phyloP scores from a whole-genome alignment of 495 filamentous ascomycete genomes.

The Aspergillus panamensis region DNA sequence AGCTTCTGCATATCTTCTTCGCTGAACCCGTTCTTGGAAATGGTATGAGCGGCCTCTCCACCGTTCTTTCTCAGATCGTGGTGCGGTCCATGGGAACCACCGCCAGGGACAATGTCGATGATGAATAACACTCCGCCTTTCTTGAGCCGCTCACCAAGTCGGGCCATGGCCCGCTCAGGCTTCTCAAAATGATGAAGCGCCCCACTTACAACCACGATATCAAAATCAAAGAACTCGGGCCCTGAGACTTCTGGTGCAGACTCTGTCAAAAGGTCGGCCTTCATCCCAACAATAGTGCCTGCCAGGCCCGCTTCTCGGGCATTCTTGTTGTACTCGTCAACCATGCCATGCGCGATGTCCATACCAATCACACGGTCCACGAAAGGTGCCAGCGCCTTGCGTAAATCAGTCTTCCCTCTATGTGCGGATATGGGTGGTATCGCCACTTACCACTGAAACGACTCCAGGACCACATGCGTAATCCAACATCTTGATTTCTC shows the following conservation, averaged over 20 bases:
- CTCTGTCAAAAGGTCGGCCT: constrained; percentile 54
- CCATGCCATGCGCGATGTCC: constrained; percentile 67
- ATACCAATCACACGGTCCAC: constrained; percentile 59
- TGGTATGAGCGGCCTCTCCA: constrained; percentile 38
- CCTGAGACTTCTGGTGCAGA: constrained; percentile 36
- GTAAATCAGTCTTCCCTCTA: neutral
- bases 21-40: constrained; percentile 58
- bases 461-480: constrained; percentile 73
- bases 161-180: constrained; percentile 50
- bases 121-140: constrained; percentile 62
- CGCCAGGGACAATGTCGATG: constrained; percentile 56
- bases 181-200: constrained; percentile 73
- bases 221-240: constrained; percentile 56
- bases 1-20: constrained; percentile 48
- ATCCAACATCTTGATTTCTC: constrained; percentile 60
- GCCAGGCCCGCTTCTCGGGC: constrained; percentile 38
- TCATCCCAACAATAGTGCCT: constrained; percentile 53
- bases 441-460: constrained; percentile 49
- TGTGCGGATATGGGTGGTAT: neutral
- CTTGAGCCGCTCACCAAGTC: constrained; percentile 57
- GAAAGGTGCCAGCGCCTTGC: constrained; percentile 56
- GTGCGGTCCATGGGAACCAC: constrained; percentile 27
- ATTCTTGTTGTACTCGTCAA: constrained; percentile 53
- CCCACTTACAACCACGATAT: constrained; percentile 60
- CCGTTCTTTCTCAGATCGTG: constrained; percentile 14